Conservation (phyloP, 345 rosid species). For the Microthlaspi erraticum region DNA sequence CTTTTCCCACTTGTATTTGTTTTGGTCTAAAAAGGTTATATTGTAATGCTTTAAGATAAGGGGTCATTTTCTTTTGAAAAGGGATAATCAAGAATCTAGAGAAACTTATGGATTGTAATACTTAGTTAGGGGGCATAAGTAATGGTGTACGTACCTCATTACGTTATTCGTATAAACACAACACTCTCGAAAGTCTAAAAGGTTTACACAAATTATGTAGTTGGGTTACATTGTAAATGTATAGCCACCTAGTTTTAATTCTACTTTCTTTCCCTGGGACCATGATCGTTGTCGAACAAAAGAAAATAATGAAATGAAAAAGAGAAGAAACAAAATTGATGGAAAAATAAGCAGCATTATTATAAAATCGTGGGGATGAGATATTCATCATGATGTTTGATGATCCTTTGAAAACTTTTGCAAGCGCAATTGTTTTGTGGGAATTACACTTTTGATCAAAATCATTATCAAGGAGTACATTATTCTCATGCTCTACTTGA, state of each 20-base stretch:
- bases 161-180: neutral
- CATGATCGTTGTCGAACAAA: conserved; percentile 18
- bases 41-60: conserved; percentile 28
- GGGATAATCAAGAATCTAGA: conserved; percentile 14
- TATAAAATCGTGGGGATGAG: conserved; percentile 42
- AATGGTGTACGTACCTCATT: neutral
- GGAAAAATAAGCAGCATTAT: conserved; percentile 28
- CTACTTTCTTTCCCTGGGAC: neutral
- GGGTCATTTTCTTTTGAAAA: neutral
- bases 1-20: conserved; percentile 25
- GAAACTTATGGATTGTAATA: conserved; percentile 1
- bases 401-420: conserved; percentile 33
- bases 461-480: conserved; percentile 22
- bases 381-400: conserved; percentile 41
- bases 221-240: neutral
- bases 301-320: neutral
- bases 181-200: neutral
- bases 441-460: conserved; percentile 29
- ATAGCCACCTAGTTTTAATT: neutral
- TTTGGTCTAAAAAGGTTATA: conserved; percentile 23
- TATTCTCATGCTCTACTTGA: conserved; percentile 17
- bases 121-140: neutral
- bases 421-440: conserved; percentile 27
- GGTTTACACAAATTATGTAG: neutral
- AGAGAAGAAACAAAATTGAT: neutral